Evolutionary conservation across 306 rosid genomes (phyloP).

Genomic region (Pyrus bretschneideri): DNA sequence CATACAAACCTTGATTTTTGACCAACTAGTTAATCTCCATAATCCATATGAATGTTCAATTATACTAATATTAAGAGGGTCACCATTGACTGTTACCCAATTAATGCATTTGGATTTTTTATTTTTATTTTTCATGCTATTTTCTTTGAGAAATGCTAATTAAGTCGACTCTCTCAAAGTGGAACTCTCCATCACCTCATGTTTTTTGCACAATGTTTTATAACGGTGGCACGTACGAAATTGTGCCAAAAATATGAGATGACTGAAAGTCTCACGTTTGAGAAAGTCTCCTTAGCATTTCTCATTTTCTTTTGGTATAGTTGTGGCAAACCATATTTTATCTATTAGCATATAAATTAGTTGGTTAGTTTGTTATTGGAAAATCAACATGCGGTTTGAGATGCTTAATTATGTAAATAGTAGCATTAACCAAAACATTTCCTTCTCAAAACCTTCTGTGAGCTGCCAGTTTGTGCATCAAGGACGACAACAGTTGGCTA

Average conservation of each 20-base stretch:
- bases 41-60: slow-evolving; percentile 7
- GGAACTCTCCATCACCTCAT: too few relatives aligned
- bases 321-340: not conserved
- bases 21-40: slow-evolving; percentile 11
- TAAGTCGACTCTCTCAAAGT: too few relatives aligned
- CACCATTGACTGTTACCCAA: not conserved
- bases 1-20: slow-evolving; percentile 15
- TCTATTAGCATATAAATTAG: not conserved
- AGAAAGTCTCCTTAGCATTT: too few relatives aligned
- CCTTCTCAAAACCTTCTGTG: not conserved
- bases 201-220: too few relatives aligned
- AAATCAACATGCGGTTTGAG: too few relatives aligned
- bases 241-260: too few relatives aligned
- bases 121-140: too few relatives aligned
- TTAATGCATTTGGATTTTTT: not conserved
- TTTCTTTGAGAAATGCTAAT: too few relatives aligned
- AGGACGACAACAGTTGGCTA: not conserved
- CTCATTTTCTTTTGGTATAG: not conserved
- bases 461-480: not conserved
- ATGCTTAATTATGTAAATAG: not conserved
- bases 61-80: not conserved
- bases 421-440: not conserved
- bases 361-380: not conserved
- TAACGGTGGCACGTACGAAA: too few relatives aligned
- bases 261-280: too few relatives aligned